Percentiles rank a stretch among this genome's conserved stretches.
Evolutionary conservation across 2,329 filamentous ascomycete species (phyloP).

Genomic region (Fusarium foetens): DNA sequence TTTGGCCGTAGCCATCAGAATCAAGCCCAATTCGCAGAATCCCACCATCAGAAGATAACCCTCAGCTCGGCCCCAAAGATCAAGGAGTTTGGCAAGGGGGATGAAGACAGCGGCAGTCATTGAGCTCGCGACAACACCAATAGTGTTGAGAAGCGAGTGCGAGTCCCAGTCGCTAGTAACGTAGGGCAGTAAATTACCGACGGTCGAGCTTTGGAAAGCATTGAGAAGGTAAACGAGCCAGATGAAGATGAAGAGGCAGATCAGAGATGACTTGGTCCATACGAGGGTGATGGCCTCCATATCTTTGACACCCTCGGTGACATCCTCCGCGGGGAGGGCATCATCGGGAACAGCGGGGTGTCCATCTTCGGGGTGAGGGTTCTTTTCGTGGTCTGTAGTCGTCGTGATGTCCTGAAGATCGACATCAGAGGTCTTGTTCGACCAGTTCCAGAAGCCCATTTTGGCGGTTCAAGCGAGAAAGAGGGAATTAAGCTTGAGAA

Average conservation of each 20-base stretch:
- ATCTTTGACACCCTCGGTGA: slow-evolving; percentile 36
- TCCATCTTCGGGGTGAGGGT: slow-evolving; percentile 16
- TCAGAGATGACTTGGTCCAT: slow-evolving; percentile 4
- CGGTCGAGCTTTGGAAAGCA: slow-evolving; percentile 51
- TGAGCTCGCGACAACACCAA: slow-evolving; percentile 6
- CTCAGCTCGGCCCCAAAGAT: slow-evolving; percentile 19
- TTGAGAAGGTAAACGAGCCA: slow-evolving; percentile 16
- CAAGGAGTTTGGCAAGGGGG: slow-evolving; percentile 11
- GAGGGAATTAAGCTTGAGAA: neutral
- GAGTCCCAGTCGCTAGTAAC: slow-evolving; percentile 4
- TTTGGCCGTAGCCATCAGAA: slow-evolving; percentile 69
- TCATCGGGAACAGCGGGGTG: neutral
- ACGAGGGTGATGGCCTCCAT: slow-evolving; percentile 24
- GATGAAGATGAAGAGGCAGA: slow-evolving; percentile 16
- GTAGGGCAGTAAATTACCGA: slow-evolving; percentile 25
- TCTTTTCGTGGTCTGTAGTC: slow-evolving; percentile 13
- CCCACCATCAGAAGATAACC: slow-evolving; percentile 14
- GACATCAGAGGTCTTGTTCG: neutral
- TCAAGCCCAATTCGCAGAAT: slow-evolving; percentile 56
- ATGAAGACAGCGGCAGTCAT: slow-evolving; percentile 17
- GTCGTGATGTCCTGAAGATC: slow-evolving; percentile 11
- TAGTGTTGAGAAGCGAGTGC: slow-evolving; percentile 13
- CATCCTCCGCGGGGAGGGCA: slow-evolving; percentile 11
- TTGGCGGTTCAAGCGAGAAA: neutral
- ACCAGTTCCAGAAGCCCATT: slow-evolving; percentile 9